Conservation (phyloP, 23 red algal species). For the Gracilaria caudata region DNA sequence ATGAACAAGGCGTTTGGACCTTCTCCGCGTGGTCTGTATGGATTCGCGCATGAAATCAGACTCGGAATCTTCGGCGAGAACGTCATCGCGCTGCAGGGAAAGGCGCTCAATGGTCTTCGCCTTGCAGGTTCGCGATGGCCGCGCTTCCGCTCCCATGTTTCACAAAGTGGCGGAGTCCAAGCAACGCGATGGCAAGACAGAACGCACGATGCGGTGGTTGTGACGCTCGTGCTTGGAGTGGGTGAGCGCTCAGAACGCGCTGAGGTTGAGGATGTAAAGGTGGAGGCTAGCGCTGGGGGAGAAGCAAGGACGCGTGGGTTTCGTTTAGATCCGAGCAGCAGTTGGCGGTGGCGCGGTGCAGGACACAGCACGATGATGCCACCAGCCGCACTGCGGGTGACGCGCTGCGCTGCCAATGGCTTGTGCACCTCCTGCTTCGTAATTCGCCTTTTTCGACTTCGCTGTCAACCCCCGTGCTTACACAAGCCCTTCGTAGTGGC, state of each 20-base stretch:
- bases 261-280: not conserved
- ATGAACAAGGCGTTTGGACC: conserved; percentile 13
- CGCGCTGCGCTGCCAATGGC: not conserved
- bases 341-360: not conserved
- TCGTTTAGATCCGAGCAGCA: not conserved
- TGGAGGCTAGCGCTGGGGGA: not conserved
- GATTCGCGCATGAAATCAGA: not conserved
- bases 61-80: not conserved
- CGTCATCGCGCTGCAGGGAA: not conserved
- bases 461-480: not conserved
- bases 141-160: conserved; percentile 27
- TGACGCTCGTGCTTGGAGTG: not conserved
- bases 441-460: not conserved
- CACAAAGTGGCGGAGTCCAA: not conserved
- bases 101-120: conserved; percentile 25
- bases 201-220: not conserved
- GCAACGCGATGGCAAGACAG: not conserved
- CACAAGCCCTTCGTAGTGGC: not conserved
- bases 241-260: not conserved
- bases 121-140: conserved; percentile 30
- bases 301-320: not conserved
- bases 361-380: not conserved
- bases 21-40: not conserved
- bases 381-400: not conserved
- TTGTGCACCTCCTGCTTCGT: conserved; percentile 19